Conservation (phyloP, 2,329 filamentous ascomycete species). For the Celoporthe dispersa region DNA sequence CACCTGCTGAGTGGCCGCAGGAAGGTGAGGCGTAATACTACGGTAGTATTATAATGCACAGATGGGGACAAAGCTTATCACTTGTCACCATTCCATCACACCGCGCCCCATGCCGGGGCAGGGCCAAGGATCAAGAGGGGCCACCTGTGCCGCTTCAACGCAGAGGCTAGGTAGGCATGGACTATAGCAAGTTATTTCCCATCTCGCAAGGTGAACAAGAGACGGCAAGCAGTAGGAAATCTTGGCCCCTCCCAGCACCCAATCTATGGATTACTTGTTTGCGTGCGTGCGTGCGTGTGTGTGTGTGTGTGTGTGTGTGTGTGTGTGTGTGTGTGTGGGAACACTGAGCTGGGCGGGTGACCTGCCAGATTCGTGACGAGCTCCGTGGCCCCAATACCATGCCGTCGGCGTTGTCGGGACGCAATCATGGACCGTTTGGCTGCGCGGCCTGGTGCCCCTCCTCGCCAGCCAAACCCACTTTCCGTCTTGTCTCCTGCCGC, state of each 20-base stretch:
- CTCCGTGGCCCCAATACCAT: neutral
- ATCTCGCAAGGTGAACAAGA: too few species aligned
- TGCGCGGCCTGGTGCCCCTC: neutral
- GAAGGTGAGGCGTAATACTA: neutral
- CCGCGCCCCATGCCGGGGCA: neutral
- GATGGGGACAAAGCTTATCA: neutral
- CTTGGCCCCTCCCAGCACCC: neutral
- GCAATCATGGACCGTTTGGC: neutral
- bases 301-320: too few species aligned
- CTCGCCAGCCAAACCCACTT: too few species aligned
- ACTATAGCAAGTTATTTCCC: too few species aligned
- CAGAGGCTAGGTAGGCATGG: too few species aligned
- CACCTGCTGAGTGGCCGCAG: neutral
- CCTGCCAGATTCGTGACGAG: slow-evolving; percentile 9
- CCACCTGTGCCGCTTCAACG: too few species aligned
- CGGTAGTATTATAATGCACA: neutral
- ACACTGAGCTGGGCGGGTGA: neutral
- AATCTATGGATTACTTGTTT: neutral
- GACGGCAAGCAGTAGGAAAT: too few species aligned
- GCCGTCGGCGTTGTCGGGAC: neutral
- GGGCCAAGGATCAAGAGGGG: too few species aligned
- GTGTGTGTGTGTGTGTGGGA: neutral
- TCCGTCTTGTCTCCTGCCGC: slow-evolving; percentile 8
- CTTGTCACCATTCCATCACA: neutral
- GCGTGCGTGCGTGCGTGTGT: too few species aligned